Evolutionary conservation across 2,329 filamentous ascomycete genomes (phyloP).

Genomic region (Pyrenophora tritici-repentis): DNA sequence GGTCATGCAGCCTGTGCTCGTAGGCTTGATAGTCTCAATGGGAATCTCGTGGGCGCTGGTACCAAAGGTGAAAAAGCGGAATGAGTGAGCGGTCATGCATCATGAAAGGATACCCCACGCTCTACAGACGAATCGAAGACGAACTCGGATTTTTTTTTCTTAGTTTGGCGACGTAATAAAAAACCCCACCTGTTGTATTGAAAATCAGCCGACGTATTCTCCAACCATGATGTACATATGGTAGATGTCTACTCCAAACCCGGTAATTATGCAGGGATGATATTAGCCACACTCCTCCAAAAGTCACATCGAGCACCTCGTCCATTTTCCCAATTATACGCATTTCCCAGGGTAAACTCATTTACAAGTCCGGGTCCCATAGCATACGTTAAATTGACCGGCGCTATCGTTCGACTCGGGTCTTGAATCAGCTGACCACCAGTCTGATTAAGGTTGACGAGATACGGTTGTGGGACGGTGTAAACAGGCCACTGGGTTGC

Average conservation of each 20-base stretch:
- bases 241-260: neutral
- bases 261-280: neutral
- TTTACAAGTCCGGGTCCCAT: slow-evolving; percentile 12
- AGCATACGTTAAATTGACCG: slow-evolving; percentile 13
- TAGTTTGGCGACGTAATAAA: too few relatives aligned
- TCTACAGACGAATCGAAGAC: too few relatives aligned
- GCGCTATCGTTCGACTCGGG: neutral
- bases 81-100: slow-evolving; percentile 5
- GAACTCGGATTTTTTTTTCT: too few relatives aligned
- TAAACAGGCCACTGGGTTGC: slow-evolving; percentile 9
- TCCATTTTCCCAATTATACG: slow-evolving; percentile 20
- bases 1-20: slow-evolving; percentile 30
- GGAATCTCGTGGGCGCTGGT: slow-evolving; percentile 25
- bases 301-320: slow-evolving; percentile 17
- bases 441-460: slow-evolving; percentile 18
- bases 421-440: slow-evolving; percentile 11
- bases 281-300: slow-evolving; percentile 12
- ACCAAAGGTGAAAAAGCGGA: slow-evolving; percentile 21
- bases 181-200: too few relatives aligned
- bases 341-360: slow-evolving; percentile 12
- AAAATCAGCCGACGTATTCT: too few relatives aligned
- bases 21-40: slow-evolving; percentile 30
- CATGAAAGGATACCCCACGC: neutral
- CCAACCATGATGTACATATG: too few relatives aligned
- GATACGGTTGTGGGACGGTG: slow-evolving; percentile 1